Evolutionary conservation across 2,329 filamentous ascomycete species (phyloP).

Genomic region (Scolecobasidium constrictum): DNA sequence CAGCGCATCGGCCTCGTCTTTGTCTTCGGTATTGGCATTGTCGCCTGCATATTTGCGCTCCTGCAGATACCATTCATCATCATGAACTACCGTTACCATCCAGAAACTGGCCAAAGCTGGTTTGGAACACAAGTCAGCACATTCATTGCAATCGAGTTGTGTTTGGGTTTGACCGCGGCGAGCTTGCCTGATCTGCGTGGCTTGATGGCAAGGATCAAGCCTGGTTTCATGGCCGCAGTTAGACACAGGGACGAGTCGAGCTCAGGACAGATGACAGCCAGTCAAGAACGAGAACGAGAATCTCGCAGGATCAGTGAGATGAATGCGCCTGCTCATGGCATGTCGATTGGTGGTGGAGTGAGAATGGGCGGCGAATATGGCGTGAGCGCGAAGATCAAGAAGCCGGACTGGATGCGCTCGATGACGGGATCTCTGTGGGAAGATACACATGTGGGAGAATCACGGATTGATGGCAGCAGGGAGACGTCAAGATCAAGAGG

Average conservation of each 20-base stretch:
- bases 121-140: slow-evolving; percentile 7
- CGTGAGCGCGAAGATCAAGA: slow-evolving; percentile 2
- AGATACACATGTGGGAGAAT: background rate
- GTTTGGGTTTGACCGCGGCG: slow-evolving; percentile 5
- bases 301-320: background rate
- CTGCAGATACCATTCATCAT: slow-evolving; percentile 10
- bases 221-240: slow-evolving; percentile 7
- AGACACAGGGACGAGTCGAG: slow-evolving; percentile 7
- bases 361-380: slow-evolving; percentile 1
- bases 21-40: slow-evolving; percentile 8
- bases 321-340: background rate
- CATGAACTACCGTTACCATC: slow-evolving; percentile 7
- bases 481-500: no score
- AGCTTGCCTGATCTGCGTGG: slow-evolving; percentile 8
- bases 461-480: no score
- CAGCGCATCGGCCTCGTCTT: slow-evolving; percentile 7
- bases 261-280: background rate
- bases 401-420: slow-evolving; percentile 4
- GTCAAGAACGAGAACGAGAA: background rate
- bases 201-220: slow-evolving; percentile 6
- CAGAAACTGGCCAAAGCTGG: slow-evolving; percentile 3
- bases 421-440: background rate
- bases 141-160: slow-evolving; percentile 9
- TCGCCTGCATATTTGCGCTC: slow-evolving; percentile 9
- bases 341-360: slow-evolving; percentile 1